These are phyloP conservation scores for Colletotrichum sp. DNA, from an alignment of 2,329 filamentous ascomycete genomes.

Conservation along the genomic window DNA sequence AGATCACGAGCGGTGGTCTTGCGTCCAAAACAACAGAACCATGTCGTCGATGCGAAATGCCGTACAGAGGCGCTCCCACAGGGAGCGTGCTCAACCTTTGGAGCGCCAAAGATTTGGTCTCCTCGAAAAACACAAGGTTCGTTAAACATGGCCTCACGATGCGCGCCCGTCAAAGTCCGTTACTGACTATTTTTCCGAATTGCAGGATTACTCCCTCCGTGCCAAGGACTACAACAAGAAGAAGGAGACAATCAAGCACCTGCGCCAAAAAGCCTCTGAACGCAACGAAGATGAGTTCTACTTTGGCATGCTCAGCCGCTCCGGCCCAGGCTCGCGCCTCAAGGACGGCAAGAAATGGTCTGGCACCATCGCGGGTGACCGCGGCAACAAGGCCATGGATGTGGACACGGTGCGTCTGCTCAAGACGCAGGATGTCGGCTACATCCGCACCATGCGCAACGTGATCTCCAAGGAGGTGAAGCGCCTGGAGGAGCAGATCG, in stretches of 20 bases:
- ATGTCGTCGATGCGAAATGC: constrained; percentile 65
- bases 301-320: constrained; percentile 70
- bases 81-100: constrained; percentile 85
- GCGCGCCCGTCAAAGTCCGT: neutral
- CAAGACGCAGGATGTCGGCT: constrained; percentile 73
- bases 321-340: constrained; percentile 56
- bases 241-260: constrained; percentile 62
- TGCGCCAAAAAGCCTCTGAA: constrained; percentile 66
- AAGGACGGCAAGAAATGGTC: constrained; percentile 56
- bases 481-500: constrained; percentile 57
- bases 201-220: constrained; percentile 67
- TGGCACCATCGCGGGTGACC: constrained; percentile 62
- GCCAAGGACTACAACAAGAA: constrained; percentile 72
- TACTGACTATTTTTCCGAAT: neutral
- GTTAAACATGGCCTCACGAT: constrained; percentile 7
- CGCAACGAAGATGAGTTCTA: constrained; percentile 78
- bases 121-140: constrained; percentile 91
- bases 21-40: neutral
- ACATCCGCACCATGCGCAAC: constrained; percentile 67
- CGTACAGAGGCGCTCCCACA: constrained; percentile 82
- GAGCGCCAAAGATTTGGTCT: constrained; percentile 88
- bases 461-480: constrained; percentile 63
- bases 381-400: constrained; percentile 60
- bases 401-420: constrained; percentile 65
- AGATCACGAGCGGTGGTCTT: neutral